A percentile compares a stretch with the other conserved stretches of the same genome.
Evolutionary conservation across 768 basidiomycete species (phyloP).

Genomic region (Chalciporus piperatus): DNA sequence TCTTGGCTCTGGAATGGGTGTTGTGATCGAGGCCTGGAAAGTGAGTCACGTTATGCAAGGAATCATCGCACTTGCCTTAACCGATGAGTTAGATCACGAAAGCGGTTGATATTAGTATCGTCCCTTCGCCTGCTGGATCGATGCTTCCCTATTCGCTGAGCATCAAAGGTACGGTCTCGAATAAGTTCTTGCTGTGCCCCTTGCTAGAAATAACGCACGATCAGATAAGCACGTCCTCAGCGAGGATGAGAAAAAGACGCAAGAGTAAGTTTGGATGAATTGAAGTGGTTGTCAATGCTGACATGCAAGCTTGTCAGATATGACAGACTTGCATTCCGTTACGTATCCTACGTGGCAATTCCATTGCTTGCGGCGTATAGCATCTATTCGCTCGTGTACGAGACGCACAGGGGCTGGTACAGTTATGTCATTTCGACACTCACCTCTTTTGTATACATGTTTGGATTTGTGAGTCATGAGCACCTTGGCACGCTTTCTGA

Average conservation of each 20-base stretch:
- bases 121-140: constrained; percentile 59
- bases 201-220: constrained; percentile 8
- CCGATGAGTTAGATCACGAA: constrained; percentile 63
- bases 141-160: constrained; percentile 74
- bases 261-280: constrained; percentile 63
- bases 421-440: constrained; percentile 92
- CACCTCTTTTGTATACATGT: constrained; percentile 93
- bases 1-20: constrained; percentile 78
- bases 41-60: constrained; percentile 34
- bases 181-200: constrained; percentile 11
- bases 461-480: constrained; percentile 82
- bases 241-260: constrained; percentile 97
- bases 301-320: constrained; percentile 46
- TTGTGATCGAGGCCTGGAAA: constrained; percentile 94
- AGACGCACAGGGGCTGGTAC: constrained; percentile 93
- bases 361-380: constrained; percentile 78
- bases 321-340: constrained; percentile 91
- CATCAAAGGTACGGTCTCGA: constrained; percentile 63
- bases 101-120: constrained; percentile 82
- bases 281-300: constrained; percentile 23
- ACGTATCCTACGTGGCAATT: constrained; percentile 87
- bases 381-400: constrained; percentile 75
- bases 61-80: constrained; percentile 13
- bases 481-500: constrained; percentile 9
- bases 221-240: constrained; percentile 92